Evolutionary conservation across 2,329 filamentous ascomycete species (phyloP).

Genomic region (Paracorniculantispora psalliotae): DNA sequence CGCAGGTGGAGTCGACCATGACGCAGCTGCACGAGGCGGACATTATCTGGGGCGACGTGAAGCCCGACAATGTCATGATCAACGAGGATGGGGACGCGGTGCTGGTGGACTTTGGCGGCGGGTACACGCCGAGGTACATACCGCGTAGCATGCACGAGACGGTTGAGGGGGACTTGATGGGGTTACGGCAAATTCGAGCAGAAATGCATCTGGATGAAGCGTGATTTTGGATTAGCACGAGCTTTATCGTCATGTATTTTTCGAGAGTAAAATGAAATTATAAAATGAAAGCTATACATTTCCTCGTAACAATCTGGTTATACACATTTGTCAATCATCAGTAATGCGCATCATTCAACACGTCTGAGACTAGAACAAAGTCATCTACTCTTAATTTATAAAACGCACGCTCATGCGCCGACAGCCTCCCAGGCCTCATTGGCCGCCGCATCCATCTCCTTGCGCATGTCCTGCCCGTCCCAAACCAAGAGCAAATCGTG

Average conservation of each 20-base stretch:
- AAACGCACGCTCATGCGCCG: neutral
- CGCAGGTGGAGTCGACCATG: conserved; percentile 17
- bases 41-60: conserved; percentile 17
- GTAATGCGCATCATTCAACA: neutral
- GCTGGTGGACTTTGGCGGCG: conserved; percentile 16
- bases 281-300: neutral
- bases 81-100: conserved; percentile 13
- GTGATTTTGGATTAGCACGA: too few relatives aligned
- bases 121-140: neutral
- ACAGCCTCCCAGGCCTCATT: conserved; percentile 1
- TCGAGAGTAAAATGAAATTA: too few relatives aligned
- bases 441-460: neutral
- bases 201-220: neutral
- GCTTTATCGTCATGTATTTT: too few relatives aligned
- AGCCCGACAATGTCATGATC: conserved; percentile 16
- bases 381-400: too few relatives aligned
- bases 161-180: conserved; percentile 12
- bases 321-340: neutral
- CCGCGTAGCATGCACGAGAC: neutral
- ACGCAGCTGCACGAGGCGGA: conserved; percentile 13
- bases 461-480: neutral
- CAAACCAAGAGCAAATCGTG: conserved; percentile 6
- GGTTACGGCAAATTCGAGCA: conserved; percentile 10
- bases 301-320: neutral
- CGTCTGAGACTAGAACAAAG: too few relatives aligned